A percentile compares a stretch with the other conserved stretches of the same genome.
These are phyloP conservation scores for Myxozyma sirexii DNA, from an alignment of 805 yeast genomes.

Conservation along the genomic window DNA sequence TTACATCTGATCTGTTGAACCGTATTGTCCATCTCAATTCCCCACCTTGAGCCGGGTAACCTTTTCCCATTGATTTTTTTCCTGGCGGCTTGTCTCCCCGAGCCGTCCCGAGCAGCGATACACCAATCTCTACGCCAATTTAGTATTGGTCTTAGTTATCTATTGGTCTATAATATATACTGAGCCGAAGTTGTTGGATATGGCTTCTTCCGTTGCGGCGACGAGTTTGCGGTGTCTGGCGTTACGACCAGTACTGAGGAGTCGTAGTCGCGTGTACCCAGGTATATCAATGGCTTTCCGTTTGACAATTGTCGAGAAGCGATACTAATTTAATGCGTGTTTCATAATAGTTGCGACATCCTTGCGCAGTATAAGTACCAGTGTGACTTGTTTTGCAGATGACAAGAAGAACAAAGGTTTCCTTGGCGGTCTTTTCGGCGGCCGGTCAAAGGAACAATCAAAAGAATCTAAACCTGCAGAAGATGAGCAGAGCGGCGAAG, in stretches of 20 bases:
- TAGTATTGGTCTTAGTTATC: too few relatives aligned
- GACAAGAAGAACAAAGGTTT: background rate
- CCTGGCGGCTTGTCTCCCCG: too few relatives aligned
- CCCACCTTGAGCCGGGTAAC: too few relatives aligned
- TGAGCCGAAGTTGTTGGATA: background rate
- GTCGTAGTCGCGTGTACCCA: background rate
- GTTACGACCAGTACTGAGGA: background rate
- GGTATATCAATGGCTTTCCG: background rate
- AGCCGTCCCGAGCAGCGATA: too few relatives aligned
- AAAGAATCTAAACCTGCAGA: constrained; percentile 1
- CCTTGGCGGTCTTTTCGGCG: constrained; percentile 1
- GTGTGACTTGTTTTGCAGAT: background rate
- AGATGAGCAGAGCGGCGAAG: constrained; percentile 3
- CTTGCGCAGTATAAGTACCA: constrained; percentile 1
- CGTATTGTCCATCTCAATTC: background rate
- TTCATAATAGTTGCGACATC: background rate
- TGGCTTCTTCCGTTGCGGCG: background rate
- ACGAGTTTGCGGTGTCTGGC: constrained; percentile 3
- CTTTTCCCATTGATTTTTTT: background rate
- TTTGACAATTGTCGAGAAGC: too few relatives aligned
- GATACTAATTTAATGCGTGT: background rate
- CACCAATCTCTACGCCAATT: too few relatives aligned
- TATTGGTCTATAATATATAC: background rate
- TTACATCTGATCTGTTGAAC: too few relatives aligned
- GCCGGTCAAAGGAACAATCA: background rate